Conservation (phyloP, 345 rosid species). For the Jatropha curcas region DNA sequence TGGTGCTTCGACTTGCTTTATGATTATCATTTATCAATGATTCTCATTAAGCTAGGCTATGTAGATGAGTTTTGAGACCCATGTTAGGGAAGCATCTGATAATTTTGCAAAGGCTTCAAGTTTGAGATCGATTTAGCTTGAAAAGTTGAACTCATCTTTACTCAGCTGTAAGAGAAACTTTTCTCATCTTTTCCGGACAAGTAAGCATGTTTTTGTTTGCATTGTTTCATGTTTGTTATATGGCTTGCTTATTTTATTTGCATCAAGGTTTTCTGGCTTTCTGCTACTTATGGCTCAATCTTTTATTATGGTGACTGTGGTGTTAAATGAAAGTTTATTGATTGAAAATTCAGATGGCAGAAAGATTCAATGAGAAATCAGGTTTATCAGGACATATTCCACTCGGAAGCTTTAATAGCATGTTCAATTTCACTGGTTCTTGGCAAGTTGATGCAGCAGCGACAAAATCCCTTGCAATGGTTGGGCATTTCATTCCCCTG, state of each 20-base stretch:
- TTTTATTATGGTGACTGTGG: background rate
- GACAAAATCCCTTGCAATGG: conserved; percentile 89
- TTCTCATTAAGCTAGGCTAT: background rate
- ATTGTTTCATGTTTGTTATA: background rate
- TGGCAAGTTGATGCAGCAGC: conserved; percentile 93
- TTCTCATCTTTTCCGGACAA: background rate
- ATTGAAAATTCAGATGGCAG: conserved; percentile 76
- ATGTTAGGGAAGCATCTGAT: background rate
- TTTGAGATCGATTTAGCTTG: background rate
- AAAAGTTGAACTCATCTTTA: background rate
- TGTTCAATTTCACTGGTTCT: conserved; percentile 96
- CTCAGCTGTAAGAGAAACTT: background rate
- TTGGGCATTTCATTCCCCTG: conserved; percentile 76
- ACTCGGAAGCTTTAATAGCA: conserved; percentile 92
- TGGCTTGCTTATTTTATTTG: background rate
- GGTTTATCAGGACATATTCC: conserved; percentile 77
- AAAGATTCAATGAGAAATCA: conserved; percentile 61
- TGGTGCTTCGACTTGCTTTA: too few relatives aligned
- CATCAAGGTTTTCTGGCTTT: background rate
- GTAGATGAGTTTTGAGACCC: too few relatives aligned
- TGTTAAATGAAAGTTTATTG: conserved; percentile 16
- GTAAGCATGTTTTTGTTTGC: background rate
- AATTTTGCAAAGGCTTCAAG: background rate
- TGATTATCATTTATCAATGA: background rate
- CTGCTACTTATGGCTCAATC: conserved; percentile 3